These are phyloP conservation scores for Staphylotrichum tortipilum DNA, from an alignment of 495 filamentous ascomycete genomes.

Conservation along the genomic window DNA sequence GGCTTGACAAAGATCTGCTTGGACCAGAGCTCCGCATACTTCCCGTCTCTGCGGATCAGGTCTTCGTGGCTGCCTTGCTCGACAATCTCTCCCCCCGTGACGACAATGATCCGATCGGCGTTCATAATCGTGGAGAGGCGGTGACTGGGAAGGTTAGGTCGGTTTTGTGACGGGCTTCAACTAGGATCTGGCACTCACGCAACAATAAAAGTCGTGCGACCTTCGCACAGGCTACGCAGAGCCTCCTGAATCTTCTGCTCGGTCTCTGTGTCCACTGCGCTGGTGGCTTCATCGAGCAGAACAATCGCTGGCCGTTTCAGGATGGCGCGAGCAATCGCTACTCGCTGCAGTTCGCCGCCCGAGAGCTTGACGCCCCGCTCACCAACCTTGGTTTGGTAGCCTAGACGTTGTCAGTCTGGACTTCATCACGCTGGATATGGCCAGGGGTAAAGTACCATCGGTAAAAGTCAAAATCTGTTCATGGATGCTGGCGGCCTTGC, in stretches of 20 bases:
- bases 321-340: constrained; percentile 65
- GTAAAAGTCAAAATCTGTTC: constrained; percentile 60
- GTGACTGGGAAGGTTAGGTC: constrained; percentile 34
- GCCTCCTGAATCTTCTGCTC: constrained; percentile 66
- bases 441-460: constrained; percentile 36
- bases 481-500: constrained; percentile 59
- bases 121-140: constrained; percentile 64
- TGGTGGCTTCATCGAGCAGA: constrained; percentile 50
- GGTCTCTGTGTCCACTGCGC: constrained; percentile 55
- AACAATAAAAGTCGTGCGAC: constrained; percentile 54
- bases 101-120: constrained; percentile 58
- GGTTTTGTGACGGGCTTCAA: background rate
- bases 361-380: constrained; percentile 61
- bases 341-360: constrained; percentile 64
- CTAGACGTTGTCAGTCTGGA: constrained; percentile 16
- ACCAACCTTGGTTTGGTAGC: constrained; percentile 53
- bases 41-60: constrained; percentile 45
- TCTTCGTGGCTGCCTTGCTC: constrained; percentile 59
- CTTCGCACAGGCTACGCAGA: constrained; percentile 46
- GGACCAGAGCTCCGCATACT: constrained; percentile 56
- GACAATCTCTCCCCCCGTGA: constrained; percentile 54
- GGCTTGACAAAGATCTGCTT: constrained; percentile 49
- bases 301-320: constrained; percentile 48
- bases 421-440: too few relatives aligned
- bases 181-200: constrained; percentile 37